Evolutionary conservation across 1,284 basidiomycete species (phyloP).

Genomic region (Heterobasidion parviporum): DNA sequence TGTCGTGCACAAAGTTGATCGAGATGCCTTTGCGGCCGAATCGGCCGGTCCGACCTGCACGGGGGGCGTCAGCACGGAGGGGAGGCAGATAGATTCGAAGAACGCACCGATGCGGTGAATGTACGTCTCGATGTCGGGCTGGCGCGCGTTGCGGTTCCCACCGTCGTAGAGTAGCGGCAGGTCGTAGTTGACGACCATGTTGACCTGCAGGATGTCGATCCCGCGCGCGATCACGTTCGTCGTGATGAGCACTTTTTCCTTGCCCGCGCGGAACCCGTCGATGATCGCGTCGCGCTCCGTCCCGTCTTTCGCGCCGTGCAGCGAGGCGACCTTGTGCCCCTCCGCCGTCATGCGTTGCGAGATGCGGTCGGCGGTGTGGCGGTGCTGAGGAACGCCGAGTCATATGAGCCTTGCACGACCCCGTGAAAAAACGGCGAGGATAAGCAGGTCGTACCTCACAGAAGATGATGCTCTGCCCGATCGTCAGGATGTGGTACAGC

Average conservation of each 20-base stretch:
- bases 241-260: slow-evolving; percentile 96
- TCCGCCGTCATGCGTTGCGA: slow-evolving; percentile 86
- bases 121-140: slow-evolving; percentile 94
- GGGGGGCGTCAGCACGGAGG: background rate
- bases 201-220: slow-evolving; percentile 98
- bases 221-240: slow-evolving; percentile 98
- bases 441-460: slow-evolving; percentile 33
- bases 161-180: slow-evolving; percentile 80
- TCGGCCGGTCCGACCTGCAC: slow-evolving; percentile 82
- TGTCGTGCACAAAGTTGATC: slow-evolving; percentile 94
- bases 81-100: slow-evolving; percentile 1
- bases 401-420: too few relatives aligned
- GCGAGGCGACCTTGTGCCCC: slow-evolving; percentile 93
- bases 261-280: slow-evolving; percentile 92
- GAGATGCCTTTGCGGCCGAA: slow-evolving; percentile 94
- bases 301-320: slow-evolving; percentile 92
- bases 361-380: slow-evolving; percentile 90
- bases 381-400: slow-evolving; percentile 41
- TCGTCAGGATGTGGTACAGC: slow-evolving; percentile 86
- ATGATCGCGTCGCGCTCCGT: slow-evolving; percentile 87
- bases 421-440: background rate
- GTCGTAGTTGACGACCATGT: slow-evolving; percentile 99
- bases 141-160: slow-evolving; percentile 33
- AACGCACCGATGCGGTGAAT: slow-evolving; percentile 90
- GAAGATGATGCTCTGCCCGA: slow-evolving; percentile 97